phyloP scores from a whole-genome alignment of 805 yeast genomes.

The Kuraishia capsulata region DNA sequence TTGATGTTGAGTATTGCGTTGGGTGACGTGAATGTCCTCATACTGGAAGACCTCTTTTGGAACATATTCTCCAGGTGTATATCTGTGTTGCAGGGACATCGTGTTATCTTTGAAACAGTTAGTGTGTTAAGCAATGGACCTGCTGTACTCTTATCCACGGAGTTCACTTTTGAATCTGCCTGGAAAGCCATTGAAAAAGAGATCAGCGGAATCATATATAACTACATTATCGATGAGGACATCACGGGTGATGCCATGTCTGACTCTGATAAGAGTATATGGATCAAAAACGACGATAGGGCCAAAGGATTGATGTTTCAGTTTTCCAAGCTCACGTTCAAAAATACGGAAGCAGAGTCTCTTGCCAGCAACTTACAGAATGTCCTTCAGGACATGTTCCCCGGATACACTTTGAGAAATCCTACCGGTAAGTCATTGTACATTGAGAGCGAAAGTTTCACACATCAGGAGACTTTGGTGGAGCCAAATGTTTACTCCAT shows the following conservation, averaged over 20 bases:
- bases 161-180: constrained; percentile 20
- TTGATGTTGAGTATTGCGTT: constrained; percentile 24
- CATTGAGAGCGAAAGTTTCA: constrained; percentile 50
- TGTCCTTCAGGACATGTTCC: constrained; percentile 54
- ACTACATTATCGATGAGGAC: constrained; percentile 27
- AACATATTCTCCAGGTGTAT: constrained; percentile 56
- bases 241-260: constrained; percentile 4
- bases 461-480: constrained; percentile 56
- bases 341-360: constrained; percentile 19
- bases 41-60: constrained; percentile 64
- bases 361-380: constrained; percentile 29
- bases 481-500: constrained; percentile 71
- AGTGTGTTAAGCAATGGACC: constrained; percentile 14
- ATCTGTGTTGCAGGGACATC: constrained; percentile 60
- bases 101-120: constrained; percentile 49
- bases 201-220: constrained; percentile 24
- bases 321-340: constrained; percentile 21
- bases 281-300: constrained; percentile 6
- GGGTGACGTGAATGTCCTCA: constrained; percentile 40
- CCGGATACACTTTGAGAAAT: constrained; percentile 37
- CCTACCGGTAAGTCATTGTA: constrained; percentile 28
- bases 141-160: constrained; percentile 3
- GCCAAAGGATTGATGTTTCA: constrained; percentile 22
- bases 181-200: constrained; percentile 37
- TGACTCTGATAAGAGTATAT: background rate